phyloP scores from a whole-genome alignment of 2,329 filamentous ascomycete species.

The Colletotrichum scovillei region DNA sequence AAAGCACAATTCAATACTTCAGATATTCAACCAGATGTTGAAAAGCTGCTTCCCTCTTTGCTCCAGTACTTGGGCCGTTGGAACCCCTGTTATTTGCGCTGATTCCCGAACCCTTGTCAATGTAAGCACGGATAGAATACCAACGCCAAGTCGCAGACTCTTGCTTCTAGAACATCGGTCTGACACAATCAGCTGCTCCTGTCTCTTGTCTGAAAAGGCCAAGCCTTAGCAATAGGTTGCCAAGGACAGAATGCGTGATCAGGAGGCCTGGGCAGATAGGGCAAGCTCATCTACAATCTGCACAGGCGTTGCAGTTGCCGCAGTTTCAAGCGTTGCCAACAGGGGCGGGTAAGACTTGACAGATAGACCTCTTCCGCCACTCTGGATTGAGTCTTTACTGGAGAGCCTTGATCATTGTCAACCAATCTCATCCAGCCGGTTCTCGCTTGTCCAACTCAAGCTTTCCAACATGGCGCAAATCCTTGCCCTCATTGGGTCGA shows the following conservation, averaged over 20 bases:
- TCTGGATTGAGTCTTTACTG: neutral
- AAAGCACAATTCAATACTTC: too few species aligned
- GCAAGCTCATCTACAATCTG: neutral
- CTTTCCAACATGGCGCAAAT: neutral
- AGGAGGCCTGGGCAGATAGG: neutral
- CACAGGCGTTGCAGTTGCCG: neutral
- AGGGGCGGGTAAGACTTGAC: neutral
- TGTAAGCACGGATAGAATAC: neutral
- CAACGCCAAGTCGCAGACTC: neutral
- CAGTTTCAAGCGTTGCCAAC: neutral
- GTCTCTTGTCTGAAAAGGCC: neutral
- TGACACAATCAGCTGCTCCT: neutral
- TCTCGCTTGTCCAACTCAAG: neutral
- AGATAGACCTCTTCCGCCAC: neutral
- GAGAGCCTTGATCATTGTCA: neutral
- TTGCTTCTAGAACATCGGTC: neutral
- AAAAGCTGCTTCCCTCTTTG: too few species aligned
- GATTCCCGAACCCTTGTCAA: neutral
- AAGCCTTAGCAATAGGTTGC: neutral
- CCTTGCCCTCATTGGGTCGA: neutral
- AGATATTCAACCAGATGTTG: too few species aligned
- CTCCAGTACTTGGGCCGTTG: neutral
- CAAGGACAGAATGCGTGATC: neutral
- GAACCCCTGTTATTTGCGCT: neutral
- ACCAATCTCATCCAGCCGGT: neutral